These are phyloP conservation scores for Penicillium verrucosum DNA, from an alignment of 2,329 filamentous ascomycete species.

Conservation along the genomic window DNA sequence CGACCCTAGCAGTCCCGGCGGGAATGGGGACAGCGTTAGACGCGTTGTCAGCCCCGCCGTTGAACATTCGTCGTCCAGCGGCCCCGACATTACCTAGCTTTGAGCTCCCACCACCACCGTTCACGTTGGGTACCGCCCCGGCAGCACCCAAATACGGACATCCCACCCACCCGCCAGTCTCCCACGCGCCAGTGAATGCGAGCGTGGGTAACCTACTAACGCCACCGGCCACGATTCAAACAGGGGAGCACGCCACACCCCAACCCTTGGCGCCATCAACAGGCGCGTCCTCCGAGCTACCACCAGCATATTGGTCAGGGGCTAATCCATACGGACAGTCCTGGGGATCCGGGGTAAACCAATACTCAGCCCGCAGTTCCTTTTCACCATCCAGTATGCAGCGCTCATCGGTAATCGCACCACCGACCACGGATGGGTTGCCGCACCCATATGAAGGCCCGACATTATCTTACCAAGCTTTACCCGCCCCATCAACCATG, in stretches of 20 bases:
- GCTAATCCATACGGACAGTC: constrained; percentile 55
- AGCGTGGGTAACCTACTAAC: constrained; percentile 63
- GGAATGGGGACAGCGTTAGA: constrained; percentile 63
- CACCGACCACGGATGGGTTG: constrained; percentile 60
- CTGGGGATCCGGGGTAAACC: constrained; percentile 42
- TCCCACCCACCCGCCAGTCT: constrained; percentile 26
- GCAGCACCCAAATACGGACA: constrained; percentile 50
- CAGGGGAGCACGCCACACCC: constrained; percentile 45
- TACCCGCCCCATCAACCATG: constrained; percentile 51
- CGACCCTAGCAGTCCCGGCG: constrained; percentile 59
- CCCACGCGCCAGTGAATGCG: constrained; percentile 48
- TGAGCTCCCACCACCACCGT: constrained; percentile 62
- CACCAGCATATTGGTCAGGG: constrained; percentile 60
- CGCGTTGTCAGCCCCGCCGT: constrained; percentile 61
- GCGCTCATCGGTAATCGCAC: constrained; percentile 55
- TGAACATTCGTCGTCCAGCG: constrained; percentile 68
- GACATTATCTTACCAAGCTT: constrained; percentile 55
- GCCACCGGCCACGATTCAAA: constrained; percentile 57
- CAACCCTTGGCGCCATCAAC: constrained; percentile 54
- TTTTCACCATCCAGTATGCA: constrained; percentile 59
- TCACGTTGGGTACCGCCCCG: constrained; percentile 44
- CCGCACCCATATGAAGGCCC: constrained; percentile 67
- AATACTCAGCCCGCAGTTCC: constrained; percentile 48
- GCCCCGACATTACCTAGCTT: constrained; percentile 67
- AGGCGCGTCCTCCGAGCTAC: constrained; percentile 36